Evolutionary conservation across 441 rosid species (phyloP).

Genomic region (Hypseocharis bilobata): DNA sequence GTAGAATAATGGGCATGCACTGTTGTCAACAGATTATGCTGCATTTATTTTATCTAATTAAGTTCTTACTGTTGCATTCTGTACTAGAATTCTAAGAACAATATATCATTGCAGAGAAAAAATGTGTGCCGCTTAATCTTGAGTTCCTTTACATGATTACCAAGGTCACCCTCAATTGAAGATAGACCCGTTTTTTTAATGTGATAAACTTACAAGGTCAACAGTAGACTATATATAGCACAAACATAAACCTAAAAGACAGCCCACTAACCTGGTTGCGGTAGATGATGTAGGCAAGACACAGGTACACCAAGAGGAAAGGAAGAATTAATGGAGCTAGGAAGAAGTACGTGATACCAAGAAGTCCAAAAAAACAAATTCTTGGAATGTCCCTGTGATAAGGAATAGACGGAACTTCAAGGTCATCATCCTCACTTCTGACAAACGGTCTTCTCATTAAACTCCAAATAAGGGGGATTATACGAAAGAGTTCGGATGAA

Average conservation of each 20-base stretch:
- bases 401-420: conserved; percentile 62
- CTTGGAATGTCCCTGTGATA: conserved; percentile 78
- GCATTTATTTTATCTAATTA: no score
- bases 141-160: no score
- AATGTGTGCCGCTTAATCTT: no score
- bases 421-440: conserved; percentile 40
- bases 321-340: conserved; percentile 89
- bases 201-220: conserved; percentile 2
- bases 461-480: conserved; percentile 55
- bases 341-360: conserved; percentile 90
- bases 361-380: conserved; percentile 76
- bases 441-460: conserved; percentile 44
- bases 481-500: conserved; percentile 74
- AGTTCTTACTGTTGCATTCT: no score
- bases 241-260: background rate
- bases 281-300: conserved; percentile 70
- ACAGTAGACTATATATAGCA: background rate
- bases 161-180: no score
- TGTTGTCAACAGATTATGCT: no score
- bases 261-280: conserved; percentile 63
- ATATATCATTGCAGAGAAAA: no score
- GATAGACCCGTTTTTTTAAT: no score
- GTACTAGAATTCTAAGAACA: no score
- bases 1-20: no score
- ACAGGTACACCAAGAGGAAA: conserved; percentile 69